phyloP scores from a whole-genome alignment of 1,139 yeast genomes.

The Debaryomycetaceae sp. region DNA sequence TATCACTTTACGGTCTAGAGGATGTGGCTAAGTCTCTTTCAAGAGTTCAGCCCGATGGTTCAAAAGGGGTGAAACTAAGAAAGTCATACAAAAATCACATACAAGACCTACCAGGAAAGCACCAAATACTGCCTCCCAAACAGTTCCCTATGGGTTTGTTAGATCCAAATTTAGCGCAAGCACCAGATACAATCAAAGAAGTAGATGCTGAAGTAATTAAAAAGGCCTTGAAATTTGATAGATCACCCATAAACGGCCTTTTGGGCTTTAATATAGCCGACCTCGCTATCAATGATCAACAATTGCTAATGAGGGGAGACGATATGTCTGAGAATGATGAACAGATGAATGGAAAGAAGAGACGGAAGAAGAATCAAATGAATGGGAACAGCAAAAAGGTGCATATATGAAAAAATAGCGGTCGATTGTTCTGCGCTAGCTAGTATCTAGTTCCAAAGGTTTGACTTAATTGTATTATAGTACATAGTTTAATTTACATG shows the following conservation, averaged over 20 bases:
- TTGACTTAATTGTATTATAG: not conserved
- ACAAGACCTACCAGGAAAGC: conserved; percentile 80
- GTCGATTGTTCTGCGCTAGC: too few species aligned
- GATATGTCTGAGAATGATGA: conserved; percentile 41
- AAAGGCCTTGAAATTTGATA: conserved; percentile 58
- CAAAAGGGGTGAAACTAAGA: conserved; percentile 86
- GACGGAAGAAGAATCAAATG: conserved; percentile 31
- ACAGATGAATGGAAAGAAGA: conserved; percentile 23
- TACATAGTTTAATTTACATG: not conserved
- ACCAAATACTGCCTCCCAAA: conserved; percentile 55
- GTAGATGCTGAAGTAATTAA: conserved; percentile 49
- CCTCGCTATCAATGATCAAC: conserved; percentile 60
- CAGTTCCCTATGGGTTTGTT: conserved; percentile 52
- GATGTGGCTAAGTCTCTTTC: conserved; percentile 77
- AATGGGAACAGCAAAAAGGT: conserved; percentile 37
- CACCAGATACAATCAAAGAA: conserved; percentile 44
- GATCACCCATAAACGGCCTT: conserved; percentile 66
- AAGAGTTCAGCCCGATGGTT: conserved; percentile 81
- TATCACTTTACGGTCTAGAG: conserved; percentile 63
- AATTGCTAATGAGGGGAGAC: conserved; percentile 41
- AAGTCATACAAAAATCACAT: conserved; percentile 93
- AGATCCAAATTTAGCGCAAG: conserved; percentile 41
- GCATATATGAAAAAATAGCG: conserved; percentile 20
- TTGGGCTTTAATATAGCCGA: conserved; percentile 75
- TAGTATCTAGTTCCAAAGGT: not conserved